These are phyloP conservation scores for Fraxinus sp. DNA, from an alignment of 305 asterid species.

Conservation along the genomic window DNA sequence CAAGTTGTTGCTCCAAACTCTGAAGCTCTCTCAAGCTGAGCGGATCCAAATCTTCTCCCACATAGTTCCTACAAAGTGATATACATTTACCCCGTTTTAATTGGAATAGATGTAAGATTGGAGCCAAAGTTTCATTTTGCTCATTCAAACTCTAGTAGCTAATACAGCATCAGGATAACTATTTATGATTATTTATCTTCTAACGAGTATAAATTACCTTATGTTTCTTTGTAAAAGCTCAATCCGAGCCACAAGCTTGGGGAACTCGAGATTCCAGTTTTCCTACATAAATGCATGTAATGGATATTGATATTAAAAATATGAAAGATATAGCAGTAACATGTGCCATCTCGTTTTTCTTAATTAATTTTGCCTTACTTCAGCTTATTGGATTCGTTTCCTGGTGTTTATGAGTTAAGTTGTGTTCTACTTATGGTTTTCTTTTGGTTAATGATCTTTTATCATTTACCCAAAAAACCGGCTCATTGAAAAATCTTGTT, in stretches of 20 bases:
- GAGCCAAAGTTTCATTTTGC: background rate
- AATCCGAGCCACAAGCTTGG: slow-evolving; percentile 55
- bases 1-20: slow-evolving; percentile 70
- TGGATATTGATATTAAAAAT: background rate
- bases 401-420: background rate
- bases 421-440: background rate
- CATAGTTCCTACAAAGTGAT: slow-evolving; percentile 45
- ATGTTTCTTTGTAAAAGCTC: slow-evolving; percentile 60
- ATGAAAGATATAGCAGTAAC: background rate
- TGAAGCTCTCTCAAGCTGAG: slow-evolving; percentile 70
- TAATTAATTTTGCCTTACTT: background rate
- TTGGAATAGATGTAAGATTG: background rate
- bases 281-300: slow-evolving; percentile 36
- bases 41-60: slow-evolving; percentile 63
- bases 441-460: background rate
- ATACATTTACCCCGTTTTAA: background rate
- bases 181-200: background rate
- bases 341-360: background rate
- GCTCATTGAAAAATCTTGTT: background rate
- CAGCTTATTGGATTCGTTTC: background rate
- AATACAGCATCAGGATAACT: background rate
- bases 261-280: slow-evolving; percentile 48
- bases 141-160: background rate
- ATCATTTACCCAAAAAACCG: background rate
- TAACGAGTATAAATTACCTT: slow-evolving; percentile 36